phyloP scores from a whole-genome alignment of 345 rosid genomes.

The Corchorus capsularis region DNA sequence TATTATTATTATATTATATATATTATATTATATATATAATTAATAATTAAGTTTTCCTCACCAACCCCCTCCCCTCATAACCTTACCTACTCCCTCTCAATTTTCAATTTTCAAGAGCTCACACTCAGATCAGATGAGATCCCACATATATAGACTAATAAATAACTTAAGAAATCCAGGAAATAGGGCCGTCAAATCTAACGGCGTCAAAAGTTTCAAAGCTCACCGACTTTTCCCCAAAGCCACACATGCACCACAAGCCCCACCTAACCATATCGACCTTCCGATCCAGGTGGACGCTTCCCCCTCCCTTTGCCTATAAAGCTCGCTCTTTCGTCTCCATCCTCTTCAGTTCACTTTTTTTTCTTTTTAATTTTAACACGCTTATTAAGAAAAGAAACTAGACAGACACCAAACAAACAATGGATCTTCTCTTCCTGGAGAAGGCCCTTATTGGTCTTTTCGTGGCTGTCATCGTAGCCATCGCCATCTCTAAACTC shows the following conservation, averaged over 20 bases:
- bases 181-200: not conserved
- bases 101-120: no score
- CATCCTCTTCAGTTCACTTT: not conserved
- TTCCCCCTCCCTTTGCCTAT: not conserved
- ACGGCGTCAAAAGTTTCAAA: conserved; percentile 16
- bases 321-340: not conserved
- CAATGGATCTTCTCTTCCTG: conserved; percentile 81
- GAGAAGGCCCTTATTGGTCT: conserved; percentile 86
- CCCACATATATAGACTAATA: no score
- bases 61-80: no score
- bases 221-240: not conserved
- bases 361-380: no score
- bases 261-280: conserved; percentile 3
- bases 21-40: no score
- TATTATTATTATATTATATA: no score
- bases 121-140: no score
- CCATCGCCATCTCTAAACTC: conserved; percentile 69
- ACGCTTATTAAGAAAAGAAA: no score
- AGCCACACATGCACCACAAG: not conserved
- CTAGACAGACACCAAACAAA: not conserved
- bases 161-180: no score
- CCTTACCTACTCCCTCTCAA: no score
- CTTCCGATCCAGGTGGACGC: not conserved
- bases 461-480: conserved; percentile 61
- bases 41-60: no score